A percentile compares a stretch with the other conserved stretches of the same genome.
Conservation (phyloP, 2,329 filamentous ascomycete species). For the Colletotrichum falcatum region DNA sequence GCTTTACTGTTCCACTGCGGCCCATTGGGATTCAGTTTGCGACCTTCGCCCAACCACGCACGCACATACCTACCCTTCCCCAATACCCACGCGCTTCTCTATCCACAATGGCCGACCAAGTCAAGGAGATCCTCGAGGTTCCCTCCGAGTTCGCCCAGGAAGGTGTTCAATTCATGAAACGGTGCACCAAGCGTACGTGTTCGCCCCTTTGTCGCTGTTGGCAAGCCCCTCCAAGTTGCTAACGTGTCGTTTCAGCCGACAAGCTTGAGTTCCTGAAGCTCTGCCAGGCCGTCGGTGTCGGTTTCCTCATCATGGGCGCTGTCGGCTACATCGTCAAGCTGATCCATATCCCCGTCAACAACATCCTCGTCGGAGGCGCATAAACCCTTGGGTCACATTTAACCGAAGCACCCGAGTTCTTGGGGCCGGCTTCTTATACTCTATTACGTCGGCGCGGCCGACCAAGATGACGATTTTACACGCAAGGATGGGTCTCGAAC, state of each 20-base stretch:
- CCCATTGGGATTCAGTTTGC: slow-evolving; percentile 31
- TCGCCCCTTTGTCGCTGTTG: slow-evolving; percentile 33
- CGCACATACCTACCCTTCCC: slow-evolving; percentile 16
- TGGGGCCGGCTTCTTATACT: slow-evolving; percentile 22
- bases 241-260: slow-evolving; percentile 45
- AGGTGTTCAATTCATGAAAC: slow-evolving; percentile 71
- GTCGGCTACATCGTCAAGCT: slow-evolving; percentile 79
- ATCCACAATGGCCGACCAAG: slow-evolving; percentile 71
- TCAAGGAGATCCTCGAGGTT: slow-evolving; percentile 78
- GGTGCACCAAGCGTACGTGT: slow-evolving; percentile 72
- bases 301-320: slow-evolving; percentile 77
- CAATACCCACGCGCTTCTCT: slow-evolving; percentile 33
- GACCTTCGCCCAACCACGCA: slow-evolving; percentile 11
- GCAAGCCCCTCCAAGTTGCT: not conserved
- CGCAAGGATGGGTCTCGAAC: slow-evolving; percentile 30
- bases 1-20: slow-evolving; percentile 10
- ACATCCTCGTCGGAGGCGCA: slow-evolving; percentile 75
- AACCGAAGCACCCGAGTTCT: slow-evolving; percentile 21
- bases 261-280: slow-evolving; percentile 59
- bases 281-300: slow-evolving; percentile 73
- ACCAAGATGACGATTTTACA: slow-evolving; percentile 32
- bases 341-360: slow-evolving; percentile 78
- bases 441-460: slow-evolving; percentile 15
- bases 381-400: slow-evolving; percentile 50
- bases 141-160: slow-evolving; percentile 74